These are phyloP conservation scores for Saccharomycopsis microspora DNA, from an alignment of 805 yeast species.

Conservation along the genomic window DNA sequence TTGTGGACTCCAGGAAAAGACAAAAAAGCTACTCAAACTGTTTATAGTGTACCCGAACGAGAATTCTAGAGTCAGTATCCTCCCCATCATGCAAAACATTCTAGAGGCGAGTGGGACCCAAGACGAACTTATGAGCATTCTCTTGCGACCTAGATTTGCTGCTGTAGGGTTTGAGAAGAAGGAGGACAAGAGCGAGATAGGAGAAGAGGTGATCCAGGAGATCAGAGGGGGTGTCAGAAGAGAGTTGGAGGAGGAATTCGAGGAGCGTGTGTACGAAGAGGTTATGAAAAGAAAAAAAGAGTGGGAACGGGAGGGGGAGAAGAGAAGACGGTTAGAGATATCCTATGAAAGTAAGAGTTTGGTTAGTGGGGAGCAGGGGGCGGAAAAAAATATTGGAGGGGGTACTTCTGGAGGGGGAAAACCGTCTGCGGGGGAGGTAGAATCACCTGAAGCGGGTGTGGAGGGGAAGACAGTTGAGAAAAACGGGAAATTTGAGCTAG, in stretches of 20 bases:
- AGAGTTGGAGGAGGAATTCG: constrained; percentile 1
- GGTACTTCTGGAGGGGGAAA: no score
- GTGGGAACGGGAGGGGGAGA: neutral
- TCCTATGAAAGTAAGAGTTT: neutral
- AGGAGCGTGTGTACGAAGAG: constrained; percentile 1
- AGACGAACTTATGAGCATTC: constrained; percentile 37
- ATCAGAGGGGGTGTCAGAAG: neutral
- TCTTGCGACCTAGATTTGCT: constrained; percentile 53
- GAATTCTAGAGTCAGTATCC: constrained; percentile 45
- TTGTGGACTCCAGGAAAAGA: neutral
- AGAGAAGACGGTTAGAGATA: neutral
- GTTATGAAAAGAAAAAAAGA: neutral
- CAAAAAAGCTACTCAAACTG: constrained; percentile 31
- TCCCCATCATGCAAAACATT: constrained; percentile 57
- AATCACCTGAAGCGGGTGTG: neutral
- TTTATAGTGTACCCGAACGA: constrained; percentile 61
- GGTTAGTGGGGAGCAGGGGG: neutral
- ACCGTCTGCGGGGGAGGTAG: neutral
- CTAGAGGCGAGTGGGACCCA: constrained; percentile 32
- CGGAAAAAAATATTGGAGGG: no score
- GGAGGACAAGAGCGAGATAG: constrained; percentile 18
- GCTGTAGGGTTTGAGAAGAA: constrained; percentile 16
- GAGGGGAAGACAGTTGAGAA: neutral
- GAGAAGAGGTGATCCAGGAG: neutral
- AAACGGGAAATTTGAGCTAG: neutral